Base-by-base conservation (phyloP, 139 green algal species). In the Chlamydomonas sp. region DNA sequence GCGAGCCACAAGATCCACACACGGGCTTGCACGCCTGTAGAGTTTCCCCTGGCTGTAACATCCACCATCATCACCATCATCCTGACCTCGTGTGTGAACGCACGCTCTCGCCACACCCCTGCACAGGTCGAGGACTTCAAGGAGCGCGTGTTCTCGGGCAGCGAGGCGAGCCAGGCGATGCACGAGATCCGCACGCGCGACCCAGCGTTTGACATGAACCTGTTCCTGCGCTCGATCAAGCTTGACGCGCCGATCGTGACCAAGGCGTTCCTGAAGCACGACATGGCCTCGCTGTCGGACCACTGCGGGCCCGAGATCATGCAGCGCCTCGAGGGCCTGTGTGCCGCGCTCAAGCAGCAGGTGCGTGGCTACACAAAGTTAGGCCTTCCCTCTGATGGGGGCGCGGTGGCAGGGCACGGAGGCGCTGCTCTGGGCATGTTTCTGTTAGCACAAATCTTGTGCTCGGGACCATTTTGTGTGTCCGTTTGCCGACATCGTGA, bases 181-280 rank as follows among this genome's bases (percentile, higher is more conserved):
- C 74, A 76, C n/a, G 88, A 92, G 71, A 94, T 97, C 47, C 82
- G 85, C 0, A 47, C 70, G 2, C 80, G 91, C 4, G 88, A 96
- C 77, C 86, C 87, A 1, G 43, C 20, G 43, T 97, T 97, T 75
- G 90, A 97, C 85, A 95, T 94, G 86, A 87, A 86, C 38, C 69
- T 59, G 31, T 83, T 83, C 59, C 69, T 79, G 57, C 69, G 71
- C 6, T 35, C 82, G 6, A 83, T 90, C 63, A 87, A 85, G 69
- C 24, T 79, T 36, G 77, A 83, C 49, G 77, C 73, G 2, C 77
- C 73, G 1, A 34, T 50, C 0, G 77, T 83, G 47, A 73, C 67
- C 26, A 69, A 69, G 13, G 81, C 81, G n/a, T 84, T 84, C 67
- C 74, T 87, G 36, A 78, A 61, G 6, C 75, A 83, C 29, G 81